Base-by-base conservation (phyloP, 1,139 yeast genomes). In the Protomyces macrosporus region DNA sequence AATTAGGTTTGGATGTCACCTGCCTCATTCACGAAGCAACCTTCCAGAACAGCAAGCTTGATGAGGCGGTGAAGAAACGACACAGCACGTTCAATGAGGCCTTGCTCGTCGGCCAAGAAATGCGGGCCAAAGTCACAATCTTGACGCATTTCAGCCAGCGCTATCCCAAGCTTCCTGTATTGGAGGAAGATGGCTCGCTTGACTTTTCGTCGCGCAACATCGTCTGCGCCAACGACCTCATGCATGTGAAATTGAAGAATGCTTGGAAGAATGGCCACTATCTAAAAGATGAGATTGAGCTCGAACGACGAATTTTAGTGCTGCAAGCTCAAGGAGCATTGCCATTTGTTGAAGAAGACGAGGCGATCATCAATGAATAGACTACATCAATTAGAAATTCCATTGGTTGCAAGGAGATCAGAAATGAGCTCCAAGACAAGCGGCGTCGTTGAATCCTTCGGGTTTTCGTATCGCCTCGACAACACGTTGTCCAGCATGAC, bases 71-170 rank as follows among this genome's bases (percentile, higher is more conserved):
- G 36, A 81, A 83, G 48, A 93, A 93, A 73, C 83, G 84, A 67
- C 99, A 93, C 72, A 84, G 96, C n/a, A 93, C 98, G 0, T 84
- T 90, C 69, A 82, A 88, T 36, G 98, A 93, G 72, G 98, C 98
- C 0, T 78, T 91, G 33, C 78, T 78, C 12, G 84, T 91, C 4
- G 84, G 90, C 0, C 78, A 60, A 23, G 60, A 45, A 53, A 91
- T 93, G 98, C 77, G 81, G 36, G 90, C 95, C 45, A 79, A 81
- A 39, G 83, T 86, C 67, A 75, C 90, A 14, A 78, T 93, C 6
- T 76, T 95, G 54, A 93, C 98, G 0, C 99, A 93, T 76, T 91
- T 93, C 76, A 88, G 96, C 66, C 93, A 95, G 68, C 79, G 98
- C 30, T 60, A 60, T 32, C 58, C 63, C 12, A 60, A 53, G 30